Conservation (phyloP, 345 rosid genomes). For the Cardiospermum halicacabum region DNA sequence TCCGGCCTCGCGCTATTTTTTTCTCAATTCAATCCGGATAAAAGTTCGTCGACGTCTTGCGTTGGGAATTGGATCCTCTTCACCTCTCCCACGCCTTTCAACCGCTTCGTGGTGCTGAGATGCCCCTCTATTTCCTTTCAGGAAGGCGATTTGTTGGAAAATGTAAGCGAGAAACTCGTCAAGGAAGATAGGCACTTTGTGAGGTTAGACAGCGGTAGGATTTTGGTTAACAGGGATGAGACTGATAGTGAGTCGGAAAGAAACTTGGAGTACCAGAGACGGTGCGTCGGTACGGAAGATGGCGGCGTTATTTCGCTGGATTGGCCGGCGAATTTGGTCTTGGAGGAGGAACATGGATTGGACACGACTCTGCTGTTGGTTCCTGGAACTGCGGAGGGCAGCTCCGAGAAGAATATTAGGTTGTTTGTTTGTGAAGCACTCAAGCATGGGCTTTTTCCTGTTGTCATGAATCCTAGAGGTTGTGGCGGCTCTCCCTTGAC, state of each 20-base stretch:
- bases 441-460: conserved; percentile 64
- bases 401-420: conserved; percentile 51
- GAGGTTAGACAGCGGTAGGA: conserved; percentile 56
- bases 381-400: conserved; percentile 80
- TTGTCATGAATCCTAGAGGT: conserved; percentile 98
- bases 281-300: conserved; percentile 57
- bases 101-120: conserved; percentile 74
- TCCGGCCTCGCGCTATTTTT: conserved; percentile 53
- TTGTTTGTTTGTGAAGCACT: conserved; percentile 61
- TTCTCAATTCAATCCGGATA: conserved; percentile 17
- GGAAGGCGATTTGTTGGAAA: conserved; percentile 42
- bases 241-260: conserved; percentile 15
- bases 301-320: conserved; percentile 85
- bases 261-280: conserved; percentile 68
- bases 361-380: conserved; percentile 78
- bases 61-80: conserved; percentile 79
- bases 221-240: conserved; percentile 23
- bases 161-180: conserved; percentile 59
- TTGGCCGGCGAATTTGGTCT: conserved; percentile 80
- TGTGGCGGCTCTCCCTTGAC: conserved; percentile 94
- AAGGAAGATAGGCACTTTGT: conserved; percentile 82
- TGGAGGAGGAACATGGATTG: conserved; percentile 70
- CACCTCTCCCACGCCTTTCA: conserved; percentile 85
- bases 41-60: not conserved
- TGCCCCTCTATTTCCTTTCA: conserved; percentile 71